Percentiles rank a stretch among this genome's conserved stretches.
These are phyloP conservation scores for Rhizopogon vinicolor DNA, from an alignment of 768 basidiomycete species.

Conservation along the genomic window DNA sequence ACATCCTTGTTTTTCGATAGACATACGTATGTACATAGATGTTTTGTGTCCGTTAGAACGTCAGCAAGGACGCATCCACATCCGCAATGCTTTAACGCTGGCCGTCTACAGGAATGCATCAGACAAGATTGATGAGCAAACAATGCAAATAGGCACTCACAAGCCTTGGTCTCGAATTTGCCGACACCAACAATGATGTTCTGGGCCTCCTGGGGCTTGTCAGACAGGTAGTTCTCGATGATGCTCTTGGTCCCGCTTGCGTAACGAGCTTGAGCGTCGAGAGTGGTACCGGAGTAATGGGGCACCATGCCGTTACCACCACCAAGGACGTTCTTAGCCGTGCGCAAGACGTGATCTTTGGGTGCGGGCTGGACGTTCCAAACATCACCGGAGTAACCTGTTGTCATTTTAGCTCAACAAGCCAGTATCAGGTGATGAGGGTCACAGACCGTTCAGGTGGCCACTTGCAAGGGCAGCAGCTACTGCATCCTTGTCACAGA, in stretches of 20 bases:
- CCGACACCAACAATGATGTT: slow-evolving; percentile 80
- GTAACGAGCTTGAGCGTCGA: slow-evolving; percentile 87
- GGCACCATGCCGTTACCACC: slow-evolving; percentile 91
- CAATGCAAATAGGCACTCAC: slow-evolving; percentile 20
- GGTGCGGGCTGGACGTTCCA: slow-evolving; percentile 90
- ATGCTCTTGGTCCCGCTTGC: slow-evolving; percentile 68
- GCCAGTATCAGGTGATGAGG: not conserved
- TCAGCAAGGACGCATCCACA: not conserved
- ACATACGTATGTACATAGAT: not conserved
- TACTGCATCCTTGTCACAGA: slow-evolving; percentile 81
- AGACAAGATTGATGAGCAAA: not conserved
- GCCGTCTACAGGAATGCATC: slow-evolving; percentile 2
- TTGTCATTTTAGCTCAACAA: not conserved
- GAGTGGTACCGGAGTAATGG: slow-evolving; percentile 84
- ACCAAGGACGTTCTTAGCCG: slow-evolving; percentile 72
- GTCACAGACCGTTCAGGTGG: slow-evolving; percentile 51
- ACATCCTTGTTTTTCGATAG: not conserved
- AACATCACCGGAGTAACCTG: slow-evolving; percentile 52
- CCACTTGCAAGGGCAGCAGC: slow-evolving; percentile 73
- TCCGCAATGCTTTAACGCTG: slow-evolving; percentile 1
- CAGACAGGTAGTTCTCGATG: slow-evolving; percentile 62
- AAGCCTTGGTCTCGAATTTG: slow-evolving; percentile 45
- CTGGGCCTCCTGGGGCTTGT: slow-evolving; percentile 64
- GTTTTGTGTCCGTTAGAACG: not conserved
- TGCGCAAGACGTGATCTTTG: slow-evolving; percentile 82